phyloP scores from a whole-genome alignment of 2,329 filamentous ascomycete genomes.

The Sphaerulina musiva region DNA sequence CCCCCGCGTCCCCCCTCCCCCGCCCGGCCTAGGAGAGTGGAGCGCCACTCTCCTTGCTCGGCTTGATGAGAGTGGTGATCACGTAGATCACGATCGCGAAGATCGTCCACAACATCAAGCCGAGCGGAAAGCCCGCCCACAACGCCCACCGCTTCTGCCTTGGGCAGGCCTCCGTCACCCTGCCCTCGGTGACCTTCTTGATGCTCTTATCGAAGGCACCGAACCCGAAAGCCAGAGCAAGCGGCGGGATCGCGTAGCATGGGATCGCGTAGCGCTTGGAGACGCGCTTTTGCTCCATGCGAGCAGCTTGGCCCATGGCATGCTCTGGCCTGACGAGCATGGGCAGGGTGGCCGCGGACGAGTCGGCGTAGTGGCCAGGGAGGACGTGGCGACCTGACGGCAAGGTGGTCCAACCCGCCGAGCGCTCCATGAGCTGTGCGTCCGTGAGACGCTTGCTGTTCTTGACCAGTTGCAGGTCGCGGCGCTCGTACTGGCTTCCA shows the following conservation, averaged over 20 bases:
- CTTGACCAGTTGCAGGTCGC: slow-evolving; percentile 14
- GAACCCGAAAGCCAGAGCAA: slow-evolving; percentile 21
- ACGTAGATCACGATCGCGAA: slow-evolving; percentile 4
- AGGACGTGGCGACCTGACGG: slow-evolving; percentile 5
- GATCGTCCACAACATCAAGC: slow-evolving; percentile 9
- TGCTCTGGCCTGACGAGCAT: slow-evolving; percentile 11
- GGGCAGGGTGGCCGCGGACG: slow-evolving; percentile 8
- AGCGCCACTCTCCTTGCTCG: neutral
- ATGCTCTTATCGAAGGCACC: slow-evolving; percentile 24
- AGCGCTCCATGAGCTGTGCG: slow-evolving; percentile 9
- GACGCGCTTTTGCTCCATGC: slow-evolving; percentile 18
- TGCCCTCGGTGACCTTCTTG: slow-evolving; percentile 14
- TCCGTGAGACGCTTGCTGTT: slow-evolving; percentile 11
- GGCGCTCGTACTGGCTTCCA: slow-evolving; percentile 14
- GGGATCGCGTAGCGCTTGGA: slow-evolving; percentile 12
- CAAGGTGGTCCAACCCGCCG: slow-evolving; percentile 9
- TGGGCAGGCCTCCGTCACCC: slow-evolving; percentile 20
- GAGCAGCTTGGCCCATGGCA: slow-evolving; percentile 1
- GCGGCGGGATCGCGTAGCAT: slow-evolving; percentile 17
- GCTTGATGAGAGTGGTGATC: slow-evolving; percentile 3
- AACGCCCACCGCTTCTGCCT: slow-evolving; percentile 23
- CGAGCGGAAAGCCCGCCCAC: slow-evolving; percentile 19
- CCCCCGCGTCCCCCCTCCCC: too few relatives aligned
- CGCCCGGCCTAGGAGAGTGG: neutral
- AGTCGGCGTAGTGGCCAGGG: slow-evolving; percentile 8